phyloP scores from a whole-genome alignment of 2,329 filamentous ascomycete species.

The Colletotrichum sp. region DNA sequence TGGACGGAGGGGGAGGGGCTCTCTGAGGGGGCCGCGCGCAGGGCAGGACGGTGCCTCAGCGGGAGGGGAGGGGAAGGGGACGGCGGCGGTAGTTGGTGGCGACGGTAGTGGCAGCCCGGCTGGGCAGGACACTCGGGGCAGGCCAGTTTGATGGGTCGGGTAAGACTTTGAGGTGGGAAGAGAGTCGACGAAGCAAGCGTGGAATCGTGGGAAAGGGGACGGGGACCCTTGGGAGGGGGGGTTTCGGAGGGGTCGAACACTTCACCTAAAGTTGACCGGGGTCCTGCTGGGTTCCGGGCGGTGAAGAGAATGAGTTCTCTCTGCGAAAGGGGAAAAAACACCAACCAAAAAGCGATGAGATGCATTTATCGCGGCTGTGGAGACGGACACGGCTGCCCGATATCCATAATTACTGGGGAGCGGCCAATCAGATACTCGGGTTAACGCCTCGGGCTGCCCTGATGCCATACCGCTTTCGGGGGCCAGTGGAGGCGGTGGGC shows the following conservation, averaged over 20 bases:
- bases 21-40: neutral
- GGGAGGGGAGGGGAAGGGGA: neutral
- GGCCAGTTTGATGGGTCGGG: neutral
- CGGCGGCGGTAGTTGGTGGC: neutral
- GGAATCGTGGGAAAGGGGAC: neutral
- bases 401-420: neutral
- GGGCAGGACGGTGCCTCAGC: neutral
- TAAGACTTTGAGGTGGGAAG: neutral
- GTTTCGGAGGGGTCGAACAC: neutral
- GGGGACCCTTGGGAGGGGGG: neutral
- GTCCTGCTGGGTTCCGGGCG: neutral
- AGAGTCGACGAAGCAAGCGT: neutral
- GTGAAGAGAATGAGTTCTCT: neutral
- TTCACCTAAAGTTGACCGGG: neutral
- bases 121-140: neutral
- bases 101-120: neutral
- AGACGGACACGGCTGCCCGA: neutral
- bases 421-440: neutral
- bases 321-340: neutral
- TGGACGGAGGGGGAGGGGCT: neutral
- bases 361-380: neutral
- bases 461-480: conserved; percentile 19
- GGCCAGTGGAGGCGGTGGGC: conserved; percentile 1
- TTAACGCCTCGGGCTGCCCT: conserved; percentile 6
- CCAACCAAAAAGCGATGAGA: neutral